Conservation (phyloP, 331 rosid genomes). For the Spiraea crenata region DNA sequence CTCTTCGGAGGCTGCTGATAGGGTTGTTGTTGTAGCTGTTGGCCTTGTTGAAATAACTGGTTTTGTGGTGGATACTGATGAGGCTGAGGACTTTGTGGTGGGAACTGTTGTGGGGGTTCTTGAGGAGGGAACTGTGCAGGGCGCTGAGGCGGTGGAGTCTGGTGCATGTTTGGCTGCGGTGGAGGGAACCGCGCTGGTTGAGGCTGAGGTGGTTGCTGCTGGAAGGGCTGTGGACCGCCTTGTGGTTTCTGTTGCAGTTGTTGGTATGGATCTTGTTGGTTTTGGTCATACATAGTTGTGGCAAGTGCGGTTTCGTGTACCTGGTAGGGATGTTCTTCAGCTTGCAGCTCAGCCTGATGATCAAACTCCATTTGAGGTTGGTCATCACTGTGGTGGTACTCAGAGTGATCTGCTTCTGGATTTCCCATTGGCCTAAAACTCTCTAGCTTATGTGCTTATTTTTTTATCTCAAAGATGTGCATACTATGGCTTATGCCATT, state of each 20-base stretch:
- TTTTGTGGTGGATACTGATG: slow-evolving; percentile 15
- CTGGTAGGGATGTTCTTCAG: not conserved
- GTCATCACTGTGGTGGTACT: not conserved
- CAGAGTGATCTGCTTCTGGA: not conserved
- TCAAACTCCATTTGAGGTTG: not conserved
- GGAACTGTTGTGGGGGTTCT: not conserved
- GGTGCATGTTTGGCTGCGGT: slow-evolving; percentile 8
- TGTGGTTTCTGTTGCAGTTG: not conserved
- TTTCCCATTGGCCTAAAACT: slow-evolving; percentile 6
- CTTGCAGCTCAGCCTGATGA: not conserved
- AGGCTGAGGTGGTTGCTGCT: slow-evolving; percentile 3
- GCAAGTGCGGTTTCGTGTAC: not conserved
- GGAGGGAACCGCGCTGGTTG: not conserved
- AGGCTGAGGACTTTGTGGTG: slow-evolving; percentile 2
- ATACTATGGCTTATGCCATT: not conserved
- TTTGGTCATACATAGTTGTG: not conserved
- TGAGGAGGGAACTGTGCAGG: slow-evolving; percentile 1
- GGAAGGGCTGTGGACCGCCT: not conserved
- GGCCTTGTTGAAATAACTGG: slow-evolving; percentile 6
- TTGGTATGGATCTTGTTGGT: slow-evolving; percentile 11
- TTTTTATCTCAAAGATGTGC: not conserved
- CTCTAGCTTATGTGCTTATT: not conserved
- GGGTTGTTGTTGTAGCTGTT: not conserved
- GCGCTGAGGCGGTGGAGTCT: not conserved
- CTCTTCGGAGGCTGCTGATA: not conserved